Percentiles rank a stretch among this genome's conserved stretches.
These are phyloP conservation scores for Mucor irregularis DNA, from an alignment of 371 early-diverging fungal species.

Conservation along the genomic window DNA sequence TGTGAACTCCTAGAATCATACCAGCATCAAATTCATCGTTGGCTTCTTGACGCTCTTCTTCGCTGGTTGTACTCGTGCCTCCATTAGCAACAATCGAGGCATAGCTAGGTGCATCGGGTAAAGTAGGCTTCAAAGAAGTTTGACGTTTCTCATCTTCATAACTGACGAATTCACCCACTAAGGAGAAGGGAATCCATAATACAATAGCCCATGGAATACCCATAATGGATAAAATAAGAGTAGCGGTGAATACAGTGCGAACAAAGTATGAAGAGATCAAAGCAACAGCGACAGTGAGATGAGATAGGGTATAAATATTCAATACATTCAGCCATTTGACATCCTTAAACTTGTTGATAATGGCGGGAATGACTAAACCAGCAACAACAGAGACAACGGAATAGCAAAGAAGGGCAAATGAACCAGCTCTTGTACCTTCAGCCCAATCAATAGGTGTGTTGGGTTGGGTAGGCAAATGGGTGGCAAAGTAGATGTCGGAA, in stretches of 20 bases:
- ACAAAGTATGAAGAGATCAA: slow-evolving; percentile 59
- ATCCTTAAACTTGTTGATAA: slow-evolving; percentile 21
- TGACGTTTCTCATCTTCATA: slow-evolving; percentile 36
- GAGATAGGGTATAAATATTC: slow-evolving; percentile 60
- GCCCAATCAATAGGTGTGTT: slow-evolving; percentile 35
- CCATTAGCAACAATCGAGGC: neutral
- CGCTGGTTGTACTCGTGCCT: neutral
- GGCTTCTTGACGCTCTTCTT: slow-evolving; percentile 24
- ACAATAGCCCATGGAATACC: slow-evolving; percentile 77
- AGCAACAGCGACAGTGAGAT: slow-evolving; percentile 55
- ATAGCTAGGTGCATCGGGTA: neutral
- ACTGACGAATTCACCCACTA: slow-evolving; percentile 71
- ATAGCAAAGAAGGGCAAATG: slow-evolving; percentile 67
- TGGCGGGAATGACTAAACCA: slow-evolving; percentile 56
- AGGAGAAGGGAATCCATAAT: slow-evolving; percentile 76
- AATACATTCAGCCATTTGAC: slow-evolving; percentile 36
- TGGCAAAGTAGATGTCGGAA: slow-evolving; percentile 51
- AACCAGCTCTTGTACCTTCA: slow-evolving; percentile 63
- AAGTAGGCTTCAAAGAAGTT: neutral
- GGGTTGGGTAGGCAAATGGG: slow-evolving; percentile 21
- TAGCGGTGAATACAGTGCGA: slow-evolving; percentile 48
- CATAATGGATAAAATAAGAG: slow-evolving; percentile 54
- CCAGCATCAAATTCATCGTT: slow-evolving; percentile 61
- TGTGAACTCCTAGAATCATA: slow-evolving; percentile 79
- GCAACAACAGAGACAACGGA: slow-evolving; percentile 63